phyloP scores from a whole-genome alignment of 352 stramenopile species.

The Globisporangium megalacanthum region DNA sequence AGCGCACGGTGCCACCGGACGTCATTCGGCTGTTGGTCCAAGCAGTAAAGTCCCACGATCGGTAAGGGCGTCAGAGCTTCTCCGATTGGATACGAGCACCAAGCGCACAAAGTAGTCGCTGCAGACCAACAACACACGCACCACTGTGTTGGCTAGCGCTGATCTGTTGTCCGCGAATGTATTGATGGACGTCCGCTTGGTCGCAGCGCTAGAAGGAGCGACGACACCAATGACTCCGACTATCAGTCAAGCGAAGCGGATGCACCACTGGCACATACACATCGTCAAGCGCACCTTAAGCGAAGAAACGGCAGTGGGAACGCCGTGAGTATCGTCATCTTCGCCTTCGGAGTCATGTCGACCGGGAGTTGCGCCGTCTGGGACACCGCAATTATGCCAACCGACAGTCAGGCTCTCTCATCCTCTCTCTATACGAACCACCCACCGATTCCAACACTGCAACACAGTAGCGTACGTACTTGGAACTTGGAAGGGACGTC shows the following conservation, averaged over 20 bases:
- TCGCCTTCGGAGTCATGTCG: constrained; percentile 58
- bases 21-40: constrained; percentile 9
- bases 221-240: not conserved
- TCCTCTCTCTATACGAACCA: too few relatives aligned
- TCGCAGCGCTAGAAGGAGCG: constrained; percentile 20
- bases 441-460: too few relatives aligned
- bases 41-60: not conserved
- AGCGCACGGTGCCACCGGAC: constrained; percentile 60
- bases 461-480: constrained; percentile 8
- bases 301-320: constrained; percentile 64
- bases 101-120: not conserved
- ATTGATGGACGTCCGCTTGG: constrained; percentile 29
- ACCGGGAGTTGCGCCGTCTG: constrained; percentile 42
- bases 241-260: not conserved
- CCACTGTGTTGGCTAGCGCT: not conserved
- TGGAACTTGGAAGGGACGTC: constrained; percentile 17
- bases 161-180: constrained; percentile 14
- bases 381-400: not conserved
- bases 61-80: not conserved
- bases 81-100: not conserved
- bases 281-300: constrained; percentile 27
- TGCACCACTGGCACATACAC: not conserved
- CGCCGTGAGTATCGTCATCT: constrained; percentile 49
- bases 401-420: too few relatives aligned
- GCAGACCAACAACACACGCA: not conserved